These are phyloP conservation scores for Manihot esculenta DNA, from an alignment of 441 rosid species.

Conservation along the genomic window DNA sequence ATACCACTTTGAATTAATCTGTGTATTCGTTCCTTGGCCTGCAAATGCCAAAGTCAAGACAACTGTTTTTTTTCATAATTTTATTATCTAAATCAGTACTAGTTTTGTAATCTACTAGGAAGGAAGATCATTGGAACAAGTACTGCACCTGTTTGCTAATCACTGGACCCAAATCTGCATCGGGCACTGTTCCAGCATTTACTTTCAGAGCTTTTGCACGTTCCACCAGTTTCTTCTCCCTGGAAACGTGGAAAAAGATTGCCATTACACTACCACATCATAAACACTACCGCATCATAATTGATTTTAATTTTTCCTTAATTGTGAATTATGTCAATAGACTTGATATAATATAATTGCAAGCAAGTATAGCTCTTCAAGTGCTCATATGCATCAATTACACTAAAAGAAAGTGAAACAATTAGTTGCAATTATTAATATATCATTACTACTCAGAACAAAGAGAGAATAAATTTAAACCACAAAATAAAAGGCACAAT, in stretches of 20 bases:
- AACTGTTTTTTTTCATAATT: not conserved
- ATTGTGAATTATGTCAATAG: not conserved
- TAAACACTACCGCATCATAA: no score
- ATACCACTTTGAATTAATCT: conserved; percentile 75
- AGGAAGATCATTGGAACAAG: not conserved
- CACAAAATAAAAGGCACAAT: not conserved
- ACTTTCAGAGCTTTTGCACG: conserved; percentile 82
- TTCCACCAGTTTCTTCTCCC: conserved; percentile 77
- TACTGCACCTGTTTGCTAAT: conserved; percentile 70
- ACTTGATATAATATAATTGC: not conserved
- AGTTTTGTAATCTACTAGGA: not conserved
- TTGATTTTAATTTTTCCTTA: not conserved
- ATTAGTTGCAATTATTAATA: not conserved
- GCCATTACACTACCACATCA: not conserved
- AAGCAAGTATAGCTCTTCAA: not conserved
- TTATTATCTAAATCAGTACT: not conserved
- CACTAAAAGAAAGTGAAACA: not conserved
- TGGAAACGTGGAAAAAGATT: conserved; percentile 23
- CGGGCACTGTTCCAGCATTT: conserved; percentile 74
- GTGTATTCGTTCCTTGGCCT: conserved; percentile 88
- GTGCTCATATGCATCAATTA: not conserved
- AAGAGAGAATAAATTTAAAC: not conserved
- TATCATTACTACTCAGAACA: not conserved
- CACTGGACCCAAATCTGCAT: conserved; percentile 89
- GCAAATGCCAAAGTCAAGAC: conserved; percentile 17